phyloP scores from a whole-genome alignment of 805 yeast species.

The Metschnikowia drakensbergensis region DNA sequence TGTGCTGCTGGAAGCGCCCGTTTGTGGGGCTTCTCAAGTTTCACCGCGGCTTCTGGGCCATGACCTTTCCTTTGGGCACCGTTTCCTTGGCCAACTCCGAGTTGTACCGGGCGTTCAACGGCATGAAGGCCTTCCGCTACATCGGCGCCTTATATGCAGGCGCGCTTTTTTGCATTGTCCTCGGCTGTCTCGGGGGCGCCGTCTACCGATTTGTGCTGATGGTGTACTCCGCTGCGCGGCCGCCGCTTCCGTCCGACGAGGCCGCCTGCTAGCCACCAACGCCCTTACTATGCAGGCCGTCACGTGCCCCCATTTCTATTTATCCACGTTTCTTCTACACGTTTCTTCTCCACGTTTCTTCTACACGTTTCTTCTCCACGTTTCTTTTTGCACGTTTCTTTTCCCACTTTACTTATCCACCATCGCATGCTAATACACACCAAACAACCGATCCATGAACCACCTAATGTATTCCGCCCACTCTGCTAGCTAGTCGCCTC shows the following conservation, averaged over 20 bases:
- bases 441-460: too few relatives aligned
- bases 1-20: conserved; percentile 6
- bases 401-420: too few relatives aligned
- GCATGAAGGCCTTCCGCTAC: conserved; percentile 56
- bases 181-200: conserved; percentile 32
- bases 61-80: conserved; percentile 86
- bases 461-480: too few relatives aligned
- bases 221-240: conserved; percentile 1
- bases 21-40: conserved; percentile 21
- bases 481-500: too few relatives aligned
- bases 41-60: conserved; percentile 56
- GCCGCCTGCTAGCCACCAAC: not conserved
- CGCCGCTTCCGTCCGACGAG: not conserved
- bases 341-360: too few relatives aligned
- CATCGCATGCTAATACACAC: too few relatives aligned
- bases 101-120: conserved; percentile 33
- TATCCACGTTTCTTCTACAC: too few relatives aligned
- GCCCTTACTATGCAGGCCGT: too few relatives aligned
- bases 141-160: conserved; percentile 59
- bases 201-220: conserved; percentile 19
- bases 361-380: too few relatives aligned
- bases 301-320: too few relatives aligned
- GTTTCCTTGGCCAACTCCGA: conserved; percentile 57
- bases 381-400: too few relatives aligned
- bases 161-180: conserved; percentile 43